phyloP scores from a whole-genome alignment of 164 flowering plant species.

The Magnolia kwangsiensis region DNA sequence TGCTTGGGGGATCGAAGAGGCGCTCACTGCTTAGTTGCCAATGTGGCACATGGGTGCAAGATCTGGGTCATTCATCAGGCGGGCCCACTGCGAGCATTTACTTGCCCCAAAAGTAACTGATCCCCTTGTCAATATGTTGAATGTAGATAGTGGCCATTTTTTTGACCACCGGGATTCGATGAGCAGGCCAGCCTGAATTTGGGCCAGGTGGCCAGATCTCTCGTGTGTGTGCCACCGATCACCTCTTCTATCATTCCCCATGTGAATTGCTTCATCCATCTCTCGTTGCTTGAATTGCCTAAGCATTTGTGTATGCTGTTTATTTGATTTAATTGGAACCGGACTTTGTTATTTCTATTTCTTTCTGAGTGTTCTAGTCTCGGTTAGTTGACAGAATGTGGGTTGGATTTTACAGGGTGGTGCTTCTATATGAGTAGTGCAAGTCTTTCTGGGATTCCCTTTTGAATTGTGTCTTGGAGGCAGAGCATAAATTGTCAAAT shows the following conservation, averaged over 20 bases:
- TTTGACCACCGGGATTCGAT: too few relatives aligned
- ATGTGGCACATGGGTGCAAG: too few relatives aligned
- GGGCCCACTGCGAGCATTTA: too few relatives aligned
- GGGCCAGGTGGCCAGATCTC: too few relatives aligned
- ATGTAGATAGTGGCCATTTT: neutral
- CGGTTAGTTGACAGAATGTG: conserved; percentile 5
- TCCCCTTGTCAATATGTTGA: neutral
- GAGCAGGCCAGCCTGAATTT: too few relatives aligned
- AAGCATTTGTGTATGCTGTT: neutral
- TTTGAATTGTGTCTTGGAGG: neutral
- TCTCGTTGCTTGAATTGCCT: neutral
- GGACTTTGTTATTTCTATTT: neutral
- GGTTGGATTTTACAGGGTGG: neutral
- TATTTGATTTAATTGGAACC: neutral
- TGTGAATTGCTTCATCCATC: neutral
- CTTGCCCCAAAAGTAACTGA: neutral
- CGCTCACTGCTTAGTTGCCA: too few relatives aligned
- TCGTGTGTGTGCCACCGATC: too few relatives aligned
- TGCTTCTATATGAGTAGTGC: neutral
- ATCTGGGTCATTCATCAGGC: too few relatives aligned
- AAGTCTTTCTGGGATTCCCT: neutral
- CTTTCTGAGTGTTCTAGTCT: neutral
- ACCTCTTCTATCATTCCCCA: too few relatives aligned
- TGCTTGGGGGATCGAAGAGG: too few relatives aligned
- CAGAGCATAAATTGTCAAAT: neutral